Conservation (phyloP, 163 green algal species). For the Coccomyxa subellipsoidea region DNA sequence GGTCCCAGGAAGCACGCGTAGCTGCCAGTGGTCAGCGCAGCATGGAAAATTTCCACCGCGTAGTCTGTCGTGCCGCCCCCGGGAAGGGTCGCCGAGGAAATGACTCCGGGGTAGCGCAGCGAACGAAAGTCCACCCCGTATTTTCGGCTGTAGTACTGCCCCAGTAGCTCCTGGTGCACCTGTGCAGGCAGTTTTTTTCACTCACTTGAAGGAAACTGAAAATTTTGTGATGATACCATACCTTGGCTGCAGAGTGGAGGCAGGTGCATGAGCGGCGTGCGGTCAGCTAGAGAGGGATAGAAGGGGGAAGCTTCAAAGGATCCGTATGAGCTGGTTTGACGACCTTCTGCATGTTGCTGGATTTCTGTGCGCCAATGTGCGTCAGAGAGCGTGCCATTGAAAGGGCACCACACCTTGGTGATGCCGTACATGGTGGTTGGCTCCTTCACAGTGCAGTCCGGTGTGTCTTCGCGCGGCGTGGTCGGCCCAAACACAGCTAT, state of each 20-base stretch:
- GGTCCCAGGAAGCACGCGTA: slow-evolving; percentile 60
- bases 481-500: slow-evolving; percentile 70
- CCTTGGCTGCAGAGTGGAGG: no score
- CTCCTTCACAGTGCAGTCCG: slow-evolving; percentile 56
- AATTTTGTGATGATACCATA: no score
- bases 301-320: no score
- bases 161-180: slow-evolving; percentile 67
- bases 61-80: slow-evolving; percentile 77
- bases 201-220: background rate
- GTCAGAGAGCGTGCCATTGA: background rate
- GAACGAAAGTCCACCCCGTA: slow-evolving; percentile 62
- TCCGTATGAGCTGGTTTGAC: no score
- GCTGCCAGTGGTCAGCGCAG: slow-evolving; percentile 36
- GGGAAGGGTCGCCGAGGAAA: slow-evolving; percentile 42
- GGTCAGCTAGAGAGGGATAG: no score
- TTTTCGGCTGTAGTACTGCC: slow-evolving; percentile 56
- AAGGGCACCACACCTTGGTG: slow-evolving; percentile 43
- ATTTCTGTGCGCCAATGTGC: no score
- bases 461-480: slow-evolving; percentile 50
- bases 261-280: no score
- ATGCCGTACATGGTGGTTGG: slow-evolving; percentile 74
- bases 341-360: no score
- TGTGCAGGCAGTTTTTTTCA: background rate
- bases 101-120: slow-evolving; percentile 68
- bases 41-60: slow-evolving; percentile 57